Percentiles rank a stretch among this genome's conserved stretches.
phyloP scores from a whole-genome alignment of 768 basidiomycete genomes.

The Udeniomyces megalosporus region DNA sequence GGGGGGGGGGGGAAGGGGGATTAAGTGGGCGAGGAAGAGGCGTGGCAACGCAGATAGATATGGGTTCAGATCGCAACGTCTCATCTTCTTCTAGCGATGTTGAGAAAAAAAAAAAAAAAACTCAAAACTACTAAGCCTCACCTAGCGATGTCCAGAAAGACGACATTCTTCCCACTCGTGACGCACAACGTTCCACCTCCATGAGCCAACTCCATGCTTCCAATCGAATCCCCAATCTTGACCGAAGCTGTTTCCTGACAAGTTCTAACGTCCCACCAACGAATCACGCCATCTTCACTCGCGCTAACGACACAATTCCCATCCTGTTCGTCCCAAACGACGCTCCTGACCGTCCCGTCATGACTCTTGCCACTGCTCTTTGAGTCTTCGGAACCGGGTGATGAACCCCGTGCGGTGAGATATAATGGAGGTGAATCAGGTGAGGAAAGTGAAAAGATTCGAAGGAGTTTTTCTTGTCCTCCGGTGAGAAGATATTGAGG shows the following conservation, averaged over 20 bases:
- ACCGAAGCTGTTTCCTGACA: conserved; percentile 53
- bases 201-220: conserved; percentile 80
- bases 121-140: conserved; percentile 11
- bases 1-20: conserved; percentile 20
- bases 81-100: conserved; percentile 12
- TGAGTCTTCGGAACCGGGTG: background rate
- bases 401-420: conserved; percentile 42
- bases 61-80: too few relatives aligned
- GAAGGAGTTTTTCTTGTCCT: conserved; percentile 92
- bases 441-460: conserved; percentile 75
- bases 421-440: conserved; percentile 79
- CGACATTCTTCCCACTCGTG: conserved; percentile 79
- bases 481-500: conserved; percentile 63
- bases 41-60: too few relatives aligned
- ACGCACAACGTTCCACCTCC: conserved; percentile 66
- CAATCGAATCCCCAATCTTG: conserved; percentile 61
- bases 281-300: conserved; percentile 79
- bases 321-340: conserved; percentile 74
- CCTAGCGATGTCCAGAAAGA: conserved; percentile 52
- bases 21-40: background rate
- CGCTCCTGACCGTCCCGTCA: conserved; percentile 78
- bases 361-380: conserved; percentile 42
- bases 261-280: conserved; percentile 96
- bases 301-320: conserved; percentile 65
- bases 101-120: background rate